Conservation (phyloP, 2,329 filamentous ascomycete species). For the Magnaporthales sp. region DNA sequence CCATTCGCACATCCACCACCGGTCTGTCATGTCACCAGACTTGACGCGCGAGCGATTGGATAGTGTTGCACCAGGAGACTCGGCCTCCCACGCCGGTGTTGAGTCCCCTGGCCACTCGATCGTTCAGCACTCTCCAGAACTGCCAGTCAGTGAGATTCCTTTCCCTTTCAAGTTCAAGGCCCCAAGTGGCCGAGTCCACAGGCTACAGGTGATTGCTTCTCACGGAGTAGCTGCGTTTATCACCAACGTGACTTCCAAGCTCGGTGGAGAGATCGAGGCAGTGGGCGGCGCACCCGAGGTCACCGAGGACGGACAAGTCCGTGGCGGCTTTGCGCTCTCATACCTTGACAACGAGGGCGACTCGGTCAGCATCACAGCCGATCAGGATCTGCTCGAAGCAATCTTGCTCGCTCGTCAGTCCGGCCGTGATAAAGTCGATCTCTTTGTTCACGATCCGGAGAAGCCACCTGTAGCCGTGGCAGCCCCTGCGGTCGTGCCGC, state of each 20-base stretch:
- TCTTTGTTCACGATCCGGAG: slow-evolving; percentile 91
- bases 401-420: slow-evolving; percentile 73
- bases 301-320: slow-evolving; percentile 72
- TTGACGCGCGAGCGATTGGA: slow-evolving; percentile 59
- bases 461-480: slow-evolving; percentile 63
- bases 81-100: slow-evolving; percentile 81
- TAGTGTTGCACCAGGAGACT: slow-evolving; percentile 86
- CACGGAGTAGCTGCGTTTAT: slow-evolving; percentile 77
- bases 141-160: slow-evolving; percentile 60
- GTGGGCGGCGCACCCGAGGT: slow-evolving; percentile 75
- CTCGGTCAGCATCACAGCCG: slow-evolving; percentile 91
- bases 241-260: slow-evolving; percentile 68
- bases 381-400: slow-evolving; percentile 86
- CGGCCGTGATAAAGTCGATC: slow-evolving; percentile 84
- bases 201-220: slow-evolving; percentile 74
- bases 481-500: slow-evolving; percentile 36
- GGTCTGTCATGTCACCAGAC: slow-evolving; percentile 74
- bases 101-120: slow-evolving; percentile 66
- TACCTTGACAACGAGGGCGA: slow-evolving; percentile 97
- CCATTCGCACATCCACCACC: slow-evolving; percentile 56
- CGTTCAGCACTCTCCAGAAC: slow-evolving; percentile 35
- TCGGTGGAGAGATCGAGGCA: slow-evolving; percentile 70
- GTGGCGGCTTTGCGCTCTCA: slow-evolving; percentile 80
- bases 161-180: slow-evolving; percentile 99
- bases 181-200: slow-evolving; percentile 86